Conservation (phyloP, 768 basidiomycete species). For the Phallus indusiatus region DNA sequence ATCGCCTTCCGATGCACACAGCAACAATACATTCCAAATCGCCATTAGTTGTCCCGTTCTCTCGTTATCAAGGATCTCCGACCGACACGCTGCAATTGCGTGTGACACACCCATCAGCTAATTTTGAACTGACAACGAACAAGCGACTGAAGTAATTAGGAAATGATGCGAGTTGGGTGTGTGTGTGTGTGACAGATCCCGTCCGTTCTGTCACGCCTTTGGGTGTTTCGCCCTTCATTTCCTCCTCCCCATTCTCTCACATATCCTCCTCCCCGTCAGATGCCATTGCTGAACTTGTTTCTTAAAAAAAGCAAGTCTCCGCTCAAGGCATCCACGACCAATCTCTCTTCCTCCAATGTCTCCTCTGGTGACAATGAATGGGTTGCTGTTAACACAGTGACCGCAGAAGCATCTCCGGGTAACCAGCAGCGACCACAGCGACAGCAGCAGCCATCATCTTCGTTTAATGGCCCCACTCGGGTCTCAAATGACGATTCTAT, state of each 20-base stretch:
- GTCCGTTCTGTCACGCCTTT: neutral
- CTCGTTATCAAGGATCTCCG: neutral
- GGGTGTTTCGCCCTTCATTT: neutral
- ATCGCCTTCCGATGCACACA: too few species aligned
- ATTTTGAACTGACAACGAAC: too few species aligned
- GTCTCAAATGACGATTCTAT: neutral
- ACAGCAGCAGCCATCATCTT: slow-evolving; percentile 28
- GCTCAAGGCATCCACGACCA: neutral
- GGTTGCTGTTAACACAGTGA: neutral
- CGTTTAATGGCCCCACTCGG: neutral
- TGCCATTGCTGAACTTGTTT: slow-evolving; percentile 5
- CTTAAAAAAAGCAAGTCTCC: neutral
- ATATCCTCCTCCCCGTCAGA: neutral
- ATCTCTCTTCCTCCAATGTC: neutral
- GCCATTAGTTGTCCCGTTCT: too few species aligned
- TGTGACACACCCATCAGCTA: neutral
- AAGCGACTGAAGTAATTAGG: too few species aligned
- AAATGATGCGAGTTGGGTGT: neutral
- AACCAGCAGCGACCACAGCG: slow-evolving; percentile 23
- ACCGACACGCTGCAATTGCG: neutral
- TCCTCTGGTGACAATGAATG: slow-evolving; percentile 2
- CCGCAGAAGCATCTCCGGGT: neutral
- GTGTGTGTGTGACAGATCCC: neutral
- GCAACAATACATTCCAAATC: too few species aligned
- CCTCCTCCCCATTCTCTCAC: neutral